A percentile compares a stretch with the other conserved stretches of the same genome.
Evolutionary conservation across 2,329 filamentous ascomycete genomes (phyloP).

Genomic region (Diaporthe ilicicola): DNA sequence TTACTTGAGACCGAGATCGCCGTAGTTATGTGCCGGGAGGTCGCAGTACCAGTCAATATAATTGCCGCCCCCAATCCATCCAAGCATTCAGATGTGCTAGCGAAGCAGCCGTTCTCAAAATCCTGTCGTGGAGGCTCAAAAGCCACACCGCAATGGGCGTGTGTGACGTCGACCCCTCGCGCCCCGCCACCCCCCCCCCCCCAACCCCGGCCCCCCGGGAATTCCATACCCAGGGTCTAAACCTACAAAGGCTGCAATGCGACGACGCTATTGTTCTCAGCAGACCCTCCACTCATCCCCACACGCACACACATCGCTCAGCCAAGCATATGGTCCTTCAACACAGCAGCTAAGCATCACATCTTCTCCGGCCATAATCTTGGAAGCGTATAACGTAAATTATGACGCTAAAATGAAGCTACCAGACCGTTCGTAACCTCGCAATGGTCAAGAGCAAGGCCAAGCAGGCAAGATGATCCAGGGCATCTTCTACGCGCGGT

Average conservation of each 20-base stretch:
- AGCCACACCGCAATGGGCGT: no score
- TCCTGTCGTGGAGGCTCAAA: neutral
- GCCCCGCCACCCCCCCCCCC: no score
- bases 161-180: neutral
- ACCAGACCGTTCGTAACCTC: neutral
- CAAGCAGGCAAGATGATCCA: constrained; percentile 63
- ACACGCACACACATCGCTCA: neutral
- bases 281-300: neutral
- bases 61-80: neutral
- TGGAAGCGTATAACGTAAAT: neutral
- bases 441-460: constrained; percentile 21
- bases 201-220: no score
- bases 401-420: neutral
- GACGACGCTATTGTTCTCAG: neutral
- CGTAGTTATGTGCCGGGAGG: neutral
- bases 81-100: neutral
- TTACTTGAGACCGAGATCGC: neutral
- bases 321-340: neutral
- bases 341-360: no score
- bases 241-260: neutral
- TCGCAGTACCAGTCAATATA: neutral
- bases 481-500: constrained; percentile 75
- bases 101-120: neutral
- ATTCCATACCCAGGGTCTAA: neutral
- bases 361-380: no score